These are phyloP conservation scores for Trametes meyenii DNA, from an alignment of 768 basidiomycete genomes.

Conservation along the genomic window DNA sequence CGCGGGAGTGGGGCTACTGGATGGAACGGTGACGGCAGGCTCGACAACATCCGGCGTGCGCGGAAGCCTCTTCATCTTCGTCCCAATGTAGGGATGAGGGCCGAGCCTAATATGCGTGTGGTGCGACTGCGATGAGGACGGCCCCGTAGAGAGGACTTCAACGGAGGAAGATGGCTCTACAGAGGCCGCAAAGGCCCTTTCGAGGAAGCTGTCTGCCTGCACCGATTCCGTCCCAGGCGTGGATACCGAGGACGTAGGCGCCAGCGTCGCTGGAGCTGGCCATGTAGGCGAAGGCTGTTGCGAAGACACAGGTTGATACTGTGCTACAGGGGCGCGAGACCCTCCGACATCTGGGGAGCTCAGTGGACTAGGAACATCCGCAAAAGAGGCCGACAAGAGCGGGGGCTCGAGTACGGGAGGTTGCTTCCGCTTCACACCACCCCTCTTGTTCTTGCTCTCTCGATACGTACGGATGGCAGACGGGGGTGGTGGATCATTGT, in stretches of 20 bases:
- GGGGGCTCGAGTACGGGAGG: constrained; percentile 1
- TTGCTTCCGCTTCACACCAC: constrained; percentile 1
- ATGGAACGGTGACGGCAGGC: not conserved
- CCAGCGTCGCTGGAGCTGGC: not conserved
- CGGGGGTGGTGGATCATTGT: constrained; percentile 46
- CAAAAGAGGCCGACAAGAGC: constrained; percentile 2
- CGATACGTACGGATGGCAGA: constrained; percentile 38
- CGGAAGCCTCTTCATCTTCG: constrained; percentile 2
- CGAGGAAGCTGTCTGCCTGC: constrained; percentile 30
- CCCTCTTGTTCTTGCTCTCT: constrained; percentile 21
- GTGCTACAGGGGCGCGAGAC: not conserved
- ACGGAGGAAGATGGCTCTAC: constrained; percentile 26
- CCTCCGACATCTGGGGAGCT: constrained; percentile 11
- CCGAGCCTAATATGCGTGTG: constrained; percentile 23
- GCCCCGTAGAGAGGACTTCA: constrained; percentile 14
- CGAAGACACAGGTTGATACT: not conserved
- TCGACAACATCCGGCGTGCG: constrained; percentile 6
- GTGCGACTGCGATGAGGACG: constrained; percentile 30
- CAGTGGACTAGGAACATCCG: constrained; percentile 11
- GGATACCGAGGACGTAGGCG: not conserved
- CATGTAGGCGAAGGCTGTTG: not conserved
- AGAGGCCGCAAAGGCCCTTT: constrained; percentile 25
- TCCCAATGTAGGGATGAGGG: constrained; percentile 10
- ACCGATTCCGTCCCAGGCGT: constrained; percentile 11
- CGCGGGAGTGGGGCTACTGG: no score